These are phyloP conservation scores for Cercospora zeae-maydis DNA, from an alignment of 2,329 filamentous ascomycete genomes.

Conservation along the genomic window DNA sequence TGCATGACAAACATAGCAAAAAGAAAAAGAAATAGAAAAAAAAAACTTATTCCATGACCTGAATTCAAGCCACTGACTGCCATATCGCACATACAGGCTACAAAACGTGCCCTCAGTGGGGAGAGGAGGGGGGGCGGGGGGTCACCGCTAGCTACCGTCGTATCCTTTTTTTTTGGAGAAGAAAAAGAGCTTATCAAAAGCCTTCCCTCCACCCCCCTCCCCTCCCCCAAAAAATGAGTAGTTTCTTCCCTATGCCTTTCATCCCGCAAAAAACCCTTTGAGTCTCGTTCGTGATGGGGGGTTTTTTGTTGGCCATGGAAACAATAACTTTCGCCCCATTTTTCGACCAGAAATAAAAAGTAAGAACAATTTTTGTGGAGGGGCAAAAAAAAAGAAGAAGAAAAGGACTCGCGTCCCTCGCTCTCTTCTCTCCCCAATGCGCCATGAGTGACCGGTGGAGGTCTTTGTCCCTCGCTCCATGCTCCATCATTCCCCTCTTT, in stretches of 20 bases:
- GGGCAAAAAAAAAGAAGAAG: background rate
- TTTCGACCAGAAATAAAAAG: background rate
- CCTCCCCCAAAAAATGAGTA: background rate
- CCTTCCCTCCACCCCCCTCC: no score
- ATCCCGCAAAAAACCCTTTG: background rate
- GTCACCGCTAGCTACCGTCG: background rate
- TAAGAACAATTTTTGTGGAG: conserved; percentile 1
- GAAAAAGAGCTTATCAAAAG: conserved; percentile 6
- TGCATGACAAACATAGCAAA: no score
- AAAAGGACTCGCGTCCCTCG: conserved; percentile 4
- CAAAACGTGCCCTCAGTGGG: background rate
- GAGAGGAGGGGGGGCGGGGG: no score
- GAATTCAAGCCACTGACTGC: conserved; percentile 8
- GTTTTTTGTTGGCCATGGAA: background rate
- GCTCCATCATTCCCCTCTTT: conserved; percentile 2
- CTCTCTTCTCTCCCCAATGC: background rate
- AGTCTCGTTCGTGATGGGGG: background rate
- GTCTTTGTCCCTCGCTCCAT: background rate
- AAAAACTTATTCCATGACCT: background rate
- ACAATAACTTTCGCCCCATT: background rate
- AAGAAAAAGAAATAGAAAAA: background rate
- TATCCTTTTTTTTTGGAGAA: background rate
- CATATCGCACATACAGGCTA: conserved; percentile 11
- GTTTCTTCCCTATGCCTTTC: background rate
- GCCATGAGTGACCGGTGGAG: background rate